These are phyloP conservation scores for Euphorbia lathyris DNA, from an alignment of 345 rosid species.

Conservation along the genomic window DNA sequence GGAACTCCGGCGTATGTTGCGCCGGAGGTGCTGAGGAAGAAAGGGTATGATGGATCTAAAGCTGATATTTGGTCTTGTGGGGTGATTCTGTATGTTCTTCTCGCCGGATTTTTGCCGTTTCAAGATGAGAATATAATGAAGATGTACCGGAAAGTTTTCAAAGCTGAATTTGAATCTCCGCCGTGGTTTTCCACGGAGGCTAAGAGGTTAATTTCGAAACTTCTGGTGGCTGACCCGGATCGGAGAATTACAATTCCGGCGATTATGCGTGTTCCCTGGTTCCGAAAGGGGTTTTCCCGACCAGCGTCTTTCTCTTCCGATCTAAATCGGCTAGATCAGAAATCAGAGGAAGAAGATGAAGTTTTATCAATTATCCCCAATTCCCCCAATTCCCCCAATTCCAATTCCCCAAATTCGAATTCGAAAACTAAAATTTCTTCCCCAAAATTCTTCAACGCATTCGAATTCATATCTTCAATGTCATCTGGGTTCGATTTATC, in stretches of 20 bases:
- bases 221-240: constrained; percentile 26
- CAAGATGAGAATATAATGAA: constrained; percentile 30
- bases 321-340: not conserved
- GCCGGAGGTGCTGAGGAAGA: constrained; percentile 45
- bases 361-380: constrained; percentile 1
- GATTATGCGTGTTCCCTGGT: constrained; percentile 69
- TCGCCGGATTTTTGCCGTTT: constrained; percentile 31
- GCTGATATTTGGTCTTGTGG: constrained; percentile 35
- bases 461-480: constrained; percentile 35
- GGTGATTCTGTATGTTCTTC: constrained; percentile 26
- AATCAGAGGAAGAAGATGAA: constrained; percentile 1
- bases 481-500: constrained; percentile 34
- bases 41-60: constrained; percentile 40
- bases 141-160: constrained; percentile 30
- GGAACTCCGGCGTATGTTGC: constrained; percentile 76
- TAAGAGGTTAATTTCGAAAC: constrained; percentile 22
- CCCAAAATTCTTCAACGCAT: constrained; percentile 32
- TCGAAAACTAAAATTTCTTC: constrained; percentile 7
- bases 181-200: constrained; percentile 25
- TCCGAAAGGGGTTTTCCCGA: constrained; percentile 44
- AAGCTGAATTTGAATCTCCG: constrained; percentile 28
- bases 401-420: no score
- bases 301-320: constrained; percentile 30
- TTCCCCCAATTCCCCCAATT: no score
- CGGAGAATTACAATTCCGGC: constrained; percentile 39